phyloP scores from a whole-genome alignment of 331 rosid species.

The Dryas integrifolia region DNA sequence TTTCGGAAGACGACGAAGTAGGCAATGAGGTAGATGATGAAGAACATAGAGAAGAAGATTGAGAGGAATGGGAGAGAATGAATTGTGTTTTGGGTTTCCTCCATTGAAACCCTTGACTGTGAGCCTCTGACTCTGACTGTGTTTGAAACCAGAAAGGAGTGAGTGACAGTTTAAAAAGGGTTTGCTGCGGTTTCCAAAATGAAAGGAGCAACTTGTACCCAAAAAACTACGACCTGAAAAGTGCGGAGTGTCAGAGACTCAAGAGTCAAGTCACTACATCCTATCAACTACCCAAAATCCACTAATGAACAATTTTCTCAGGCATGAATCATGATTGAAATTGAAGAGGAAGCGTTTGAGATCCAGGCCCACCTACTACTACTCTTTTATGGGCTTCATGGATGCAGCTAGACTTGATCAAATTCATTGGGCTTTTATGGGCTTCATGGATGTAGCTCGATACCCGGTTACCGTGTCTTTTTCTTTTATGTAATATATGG shows the following conservation, averaged over 20 bases:
- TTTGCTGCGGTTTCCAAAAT: background rate
- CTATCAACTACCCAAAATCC: too few relatives aligned
- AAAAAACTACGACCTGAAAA: too few relatives aligned
- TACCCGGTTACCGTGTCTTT: too few relatives aligned
- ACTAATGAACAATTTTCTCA: too few relatives aligned
- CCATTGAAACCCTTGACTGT: slow-evolving; percentile 30
- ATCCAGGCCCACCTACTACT: too few relatives aligned
- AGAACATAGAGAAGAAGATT: slow-evolving; percentile 52
- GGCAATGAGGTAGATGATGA: slow-evolving; percentile 47
- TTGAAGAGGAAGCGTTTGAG: background rate
- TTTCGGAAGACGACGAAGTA: slow-evolving; percentile 61
- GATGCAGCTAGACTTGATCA: too few relatives aligned
- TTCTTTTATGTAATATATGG: too few relatives aligned
- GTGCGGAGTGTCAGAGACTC: too few relatives aligned
- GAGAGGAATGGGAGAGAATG: slow-evolving; percentile 26
- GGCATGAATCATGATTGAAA: background rate
- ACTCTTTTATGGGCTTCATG: background rate
- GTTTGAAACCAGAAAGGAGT: background rate
- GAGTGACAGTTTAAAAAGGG: background rate
- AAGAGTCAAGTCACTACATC: too few relatives aligned
- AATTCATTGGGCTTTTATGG: background rate
- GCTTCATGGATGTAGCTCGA: too few relatives aligned
- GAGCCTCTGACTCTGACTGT: background rate
- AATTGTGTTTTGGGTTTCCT: slow-evolving; percentile 31
- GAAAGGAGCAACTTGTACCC: too few relatives aligned